A percentile compares a stretch with the other conserved stretches of the same genome.
These are phyloP conservation scores for Petasospora fabianii DNA, from an alignment of 1,139 yeast genomes.

Conservation along the genomic window DNA sequence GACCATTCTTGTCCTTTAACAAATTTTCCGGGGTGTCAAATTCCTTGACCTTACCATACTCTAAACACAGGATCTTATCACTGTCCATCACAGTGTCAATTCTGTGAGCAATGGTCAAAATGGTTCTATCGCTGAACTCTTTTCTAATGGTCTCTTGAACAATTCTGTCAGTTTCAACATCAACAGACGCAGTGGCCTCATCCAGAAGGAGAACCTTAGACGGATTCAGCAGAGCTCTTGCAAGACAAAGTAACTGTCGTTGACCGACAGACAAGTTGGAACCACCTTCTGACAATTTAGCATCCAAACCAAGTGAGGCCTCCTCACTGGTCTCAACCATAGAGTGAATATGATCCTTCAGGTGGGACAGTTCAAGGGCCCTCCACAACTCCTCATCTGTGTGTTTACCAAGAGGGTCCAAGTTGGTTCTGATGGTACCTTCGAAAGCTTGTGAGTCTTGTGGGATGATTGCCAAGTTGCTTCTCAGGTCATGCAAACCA, in stretches of 20 bases:
- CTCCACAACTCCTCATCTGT: constrained; percentile 82
- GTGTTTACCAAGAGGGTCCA: constrained; percentile 74
- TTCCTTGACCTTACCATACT: constrained; percentile 81
- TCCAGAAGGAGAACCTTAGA: constrained; percentile 79
- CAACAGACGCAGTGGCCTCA: constrained; percentile 99
- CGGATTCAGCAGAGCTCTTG: constrained; percentile 79
- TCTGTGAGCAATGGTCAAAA: constrained; percentile 93
- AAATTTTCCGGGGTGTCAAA: constrained; percentile 76
- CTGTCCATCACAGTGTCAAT: constrained; percentile 90
- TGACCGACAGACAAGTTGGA: constrained; percentile 87
- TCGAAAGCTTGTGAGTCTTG: constrained; percentile 97
- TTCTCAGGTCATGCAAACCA: constrained; percentile 83
- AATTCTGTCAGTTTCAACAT: constrained; percentile 87
- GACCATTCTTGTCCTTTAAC: constrained; percentile 60
- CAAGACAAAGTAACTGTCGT: constrained; percentile 86
- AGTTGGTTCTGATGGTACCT: constrained; percentile 82
- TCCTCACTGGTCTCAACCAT: constrained; percentile 48
- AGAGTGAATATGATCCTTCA: constrained; percentile 64
- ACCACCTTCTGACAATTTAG: constrained; percentile 75
- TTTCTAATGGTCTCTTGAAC: constrained; percentile 83
- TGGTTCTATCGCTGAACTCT: constrained; percentile 84
- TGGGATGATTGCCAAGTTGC: constrained; percentile 84
- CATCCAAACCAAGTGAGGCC: constrained; percentile 53
- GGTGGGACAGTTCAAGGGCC: constrained; percentile 79
- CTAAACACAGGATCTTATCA: constrained; percentile 82